Evolutionary conservation across 164 flowering plant species (phyloP), one percentile per base, ranked within the genome.

Genomic region (Berberis thunbergii): DNA sequence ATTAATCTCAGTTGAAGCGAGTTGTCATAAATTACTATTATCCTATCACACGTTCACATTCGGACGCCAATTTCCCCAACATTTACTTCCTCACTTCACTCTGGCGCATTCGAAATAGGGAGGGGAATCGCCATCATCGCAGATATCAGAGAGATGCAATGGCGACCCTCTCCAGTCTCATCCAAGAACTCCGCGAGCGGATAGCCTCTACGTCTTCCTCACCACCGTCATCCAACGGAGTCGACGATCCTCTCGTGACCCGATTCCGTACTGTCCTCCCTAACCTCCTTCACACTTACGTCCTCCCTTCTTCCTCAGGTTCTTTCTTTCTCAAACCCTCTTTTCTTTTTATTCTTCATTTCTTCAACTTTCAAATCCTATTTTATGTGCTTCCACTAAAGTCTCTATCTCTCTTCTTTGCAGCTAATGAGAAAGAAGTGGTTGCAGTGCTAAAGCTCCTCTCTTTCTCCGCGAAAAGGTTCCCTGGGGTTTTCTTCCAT

Each of bases 101-200:
- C n/a, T 52, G 10, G 1, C 13, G 54, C 10, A 26, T 12, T 12
- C 12, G 57, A 65, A n/a, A 1, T 5, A 44, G 41, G 38, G 69
- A 67, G 76, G 72, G 75, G 65, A 64, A 45, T 7, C 54, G 61
- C 49, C 49, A 11, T 44, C 39, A 55, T 7, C 26, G 44, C 13
- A 26, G 26, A 45, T 60, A 49, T 10, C 45, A 60, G 55, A 54
- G 26, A 56, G 68, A 63, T 63, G 65, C 65, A 12, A 89, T 84
- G 93, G 84, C 85, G 73, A 83, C 78, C 67, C 84, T 94, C 45
- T 88, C 93, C 39, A 87, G 89, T 72, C 82, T 94, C 10, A 84
- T 94, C 6, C 99, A 81, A 81, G 97, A 94, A 71, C 95, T 94
- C 4, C 96, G 99, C 2, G 97, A 91, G 59, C 85, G 96, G 43